Conservation (phyloP, 2,329 filamentous ascomycete genomes). For the Apiospora sp. region DNA sequence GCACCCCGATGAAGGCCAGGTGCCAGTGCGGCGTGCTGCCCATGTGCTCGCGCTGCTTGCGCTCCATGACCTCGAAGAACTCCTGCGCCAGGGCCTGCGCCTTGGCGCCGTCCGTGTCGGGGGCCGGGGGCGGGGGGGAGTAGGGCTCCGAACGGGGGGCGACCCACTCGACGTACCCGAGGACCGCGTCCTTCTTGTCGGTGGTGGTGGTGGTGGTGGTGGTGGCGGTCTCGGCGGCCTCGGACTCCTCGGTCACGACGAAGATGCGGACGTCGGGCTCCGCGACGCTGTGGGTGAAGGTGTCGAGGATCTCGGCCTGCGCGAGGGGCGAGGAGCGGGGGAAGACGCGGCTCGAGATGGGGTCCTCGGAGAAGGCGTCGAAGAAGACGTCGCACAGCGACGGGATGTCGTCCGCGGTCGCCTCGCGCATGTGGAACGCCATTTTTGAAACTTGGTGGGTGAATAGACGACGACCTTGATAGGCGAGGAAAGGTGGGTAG, state of each 20-base stretch:
- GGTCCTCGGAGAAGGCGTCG: slow-evolving; percentile 34
- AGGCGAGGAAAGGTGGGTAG: not conserved
- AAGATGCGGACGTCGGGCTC: slow-evolving; percentile 28
- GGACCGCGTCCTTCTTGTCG: slow-evolving; percentile 32
- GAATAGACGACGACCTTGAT: not conserved
- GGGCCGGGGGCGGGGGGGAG: slow-evolving; percentile 41
- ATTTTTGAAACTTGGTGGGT: not conserved
- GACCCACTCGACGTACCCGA: slow-evolving; percentile 60
- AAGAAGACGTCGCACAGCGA: slow-evolving; percentile 32
- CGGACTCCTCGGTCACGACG: slow-evolving; percentile 26
- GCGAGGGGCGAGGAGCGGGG: slow-evolving; percentile 21
- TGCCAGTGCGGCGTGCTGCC: slow-evolving; percentile 54
- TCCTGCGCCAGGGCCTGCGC: slow-evolving; percentile 40
- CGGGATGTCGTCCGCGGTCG: slow-evolving; percentile 30
- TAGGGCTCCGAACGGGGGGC: slow-evolving; percentile 38
- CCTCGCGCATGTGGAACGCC: slow-evolving; percentile 32
- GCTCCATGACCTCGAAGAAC: slow-evolving; percentile 50
- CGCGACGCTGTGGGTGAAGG: slow-evolving; percentile 21
- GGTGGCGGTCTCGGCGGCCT: not conserved
- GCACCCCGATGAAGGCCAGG: slow-evolving; percentile 56
- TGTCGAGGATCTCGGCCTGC: slow-evolving; percentile 27
- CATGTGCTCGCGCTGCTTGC: slow-evolving; percentile 48
- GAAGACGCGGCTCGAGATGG: slow-evolving; percentile 28
- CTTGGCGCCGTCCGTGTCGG: slow-evolving; percentile 49
- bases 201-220: not conserved